Evolutionary conservation across 108 stramenopile genomes (phyloP), one percentile per base, ranked within the genome.

Genomic region (Ochromonas danica): DNA sequence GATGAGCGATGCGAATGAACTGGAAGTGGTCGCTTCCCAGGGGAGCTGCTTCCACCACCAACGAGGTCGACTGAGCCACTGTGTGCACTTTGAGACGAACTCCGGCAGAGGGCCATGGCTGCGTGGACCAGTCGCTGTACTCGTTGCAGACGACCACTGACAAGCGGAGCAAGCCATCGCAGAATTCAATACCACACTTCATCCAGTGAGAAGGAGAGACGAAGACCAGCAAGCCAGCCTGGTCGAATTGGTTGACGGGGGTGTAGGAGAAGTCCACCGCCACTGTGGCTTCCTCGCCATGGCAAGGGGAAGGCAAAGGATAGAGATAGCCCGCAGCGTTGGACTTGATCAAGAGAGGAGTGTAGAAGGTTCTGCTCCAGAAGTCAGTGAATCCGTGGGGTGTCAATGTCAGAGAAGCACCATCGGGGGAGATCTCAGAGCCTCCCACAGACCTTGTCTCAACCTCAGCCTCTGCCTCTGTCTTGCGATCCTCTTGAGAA

Each of bases 51-150:
- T 70, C 67, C 22, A 70, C 67, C 17, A 70, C 67, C 17, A 70
- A 38, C 10, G 39, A 40, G 39, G 67, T 31, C 14, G 67, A 70
- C 67, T 70, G 67, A 31, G 33, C 14, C 39, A 70, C 67, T 22
- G 14, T 70, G 67, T 70, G 67, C 36, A 70, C 39, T 22, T 31
- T 14, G 22, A 70, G 40, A 40, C 22, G 67, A 17, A 31, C 67
- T 14, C 67, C 22, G 40, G 39, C 22, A 31, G 39, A 40, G 17
- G 67, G 33, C 67, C 67, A 70, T 10, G 22, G 14, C 67, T 70
- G 67, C 40, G 67, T 70, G 40, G 67, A 70, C 67, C 67, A 70
- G 67, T 70, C 67, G 67, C 14, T 17, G 67, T 31, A 70, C 17
- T 22, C 51, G 40, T 70, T 70, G 67, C 67, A 70, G 22, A 70